Conservation (phyloP, 345 rosid species). For the Trapa incisa region DNA sequence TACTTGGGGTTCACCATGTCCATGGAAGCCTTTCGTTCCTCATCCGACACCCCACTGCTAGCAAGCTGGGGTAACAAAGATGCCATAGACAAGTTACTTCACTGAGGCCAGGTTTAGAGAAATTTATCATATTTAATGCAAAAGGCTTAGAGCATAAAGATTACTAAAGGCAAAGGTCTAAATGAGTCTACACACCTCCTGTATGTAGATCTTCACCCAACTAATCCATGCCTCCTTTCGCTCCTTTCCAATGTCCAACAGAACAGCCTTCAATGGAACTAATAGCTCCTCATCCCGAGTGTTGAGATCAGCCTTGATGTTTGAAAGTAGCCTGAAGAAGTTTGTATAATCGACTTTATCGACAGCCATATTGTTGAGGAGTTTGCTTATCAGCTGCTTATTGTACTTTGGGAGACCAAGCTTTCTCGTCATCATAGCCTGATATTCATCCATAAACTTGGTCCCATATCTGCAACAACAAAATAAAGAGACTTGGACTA, state of each 20-base stretch:
- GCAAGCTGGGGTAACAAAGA: constrained; percentile 33
- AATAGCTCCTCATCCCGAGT: constrained; percentile 53
- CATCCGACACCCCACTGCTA: constrained; percentile 54
- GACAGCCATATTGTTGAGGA: constrained; percentile 90
- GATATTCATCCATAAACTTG: constrained; percentile 94
- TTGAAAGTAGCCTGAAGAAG: constrained; percentile 74
- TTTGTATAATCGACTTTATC: constrained; percentile 98
- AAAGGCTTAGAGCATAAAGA: neutral
- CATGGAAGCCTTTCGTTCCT: constrained; percentile 69
- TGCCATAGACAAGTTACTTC: neutral
- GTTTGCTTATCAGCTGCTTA: constrained; percentile 68
- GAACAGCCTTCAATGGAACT: constrained; percentile 69
- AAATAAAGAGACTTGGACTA: neutral
- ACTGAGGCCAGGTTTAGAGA: neutral
- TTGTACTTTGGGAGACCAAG: constrained; percentile 90
- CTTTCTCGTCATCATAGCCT: constrained; percentile 76
- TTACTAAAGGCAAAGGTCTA: neutral
- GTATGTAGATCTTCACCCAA: constrained; percentile 75
- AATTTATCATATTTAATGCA: too few relatives aligned
- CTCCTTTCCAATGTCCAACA: constrained; percentile 90
- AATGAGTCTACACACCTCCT: constrained; percentile 45
- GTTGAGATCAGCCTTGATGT: constrained; percentile 55
- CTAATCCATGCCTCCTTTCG: constrained; percentile 86
- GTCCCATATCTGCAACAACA: constrained; percentile 59
- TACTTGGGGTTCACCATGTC: constrained; percentile 83